Evolutionary conservation across 116 monocot genomes (phyloP).

Genomic region (Phalaenopsis hybrid): DNA sequence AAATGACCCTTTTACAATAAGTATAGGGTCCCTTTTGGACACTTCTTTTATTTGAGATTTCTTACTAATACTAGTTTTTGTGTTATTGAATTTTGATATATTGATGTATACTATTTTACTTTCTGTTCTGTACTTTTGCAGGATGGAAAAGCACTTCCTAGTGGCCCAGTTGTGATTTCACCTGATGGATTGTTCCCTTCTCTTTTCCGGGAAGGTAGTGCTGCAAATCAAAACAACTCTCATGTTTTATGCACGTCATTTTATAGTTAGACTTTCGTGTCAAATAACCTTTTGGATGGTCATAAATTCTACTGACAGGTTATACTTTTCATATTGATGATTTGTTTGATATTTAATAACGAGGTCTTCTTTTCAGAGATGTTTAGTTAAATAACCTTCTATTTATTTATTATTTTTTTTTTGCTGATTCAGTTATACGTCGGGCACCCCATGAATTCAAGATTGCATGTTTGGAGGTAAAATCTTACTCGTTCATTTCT

Average conservation of each 20-base stretch:
- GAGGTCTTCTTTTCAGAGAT: neutral
- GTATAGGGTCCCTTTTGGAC: no score
- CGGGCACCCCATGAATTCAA: conserved; percentile 83
- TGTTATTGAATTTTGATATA: conserved; percentile 1
- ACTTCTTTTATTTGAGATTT: neutral
- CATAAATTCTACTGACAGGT: neutral
- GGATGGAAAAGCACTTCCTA: conserved; percentile 76
- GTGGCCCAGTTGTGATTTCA: conserved; percentile 69
- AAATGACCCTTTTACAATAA: no score
- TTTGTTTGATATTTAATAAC: neutral
- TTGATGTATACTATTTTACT: neutral
- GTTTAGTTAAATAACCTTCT: neutral
- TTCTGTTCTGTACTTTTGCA: conserved; percentile 19
- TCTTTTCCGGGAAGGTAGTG: conserved; percentile 60
- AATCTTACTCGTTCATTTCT: neutral
- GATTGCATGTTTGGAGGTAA: conserved; percentile 80
- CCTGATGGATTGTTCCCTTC: conserved; percentile 77
- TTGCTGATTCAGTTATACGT: conserved; percentile 45
- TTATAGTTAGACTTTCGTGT: neutral
- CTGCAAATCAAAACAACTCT: neutral
- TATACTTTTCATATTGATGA: neutral
- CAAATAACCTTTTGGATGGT: neutral
- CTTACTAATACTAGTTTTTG: neutral
- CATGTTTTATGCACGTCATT: neutral
- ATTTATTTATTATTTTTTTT: conserved; percentile 1